phyloP scores from a whole-genome alignment of 306 rosid genomes.

The Styphnolobium japonicum region DNA sequence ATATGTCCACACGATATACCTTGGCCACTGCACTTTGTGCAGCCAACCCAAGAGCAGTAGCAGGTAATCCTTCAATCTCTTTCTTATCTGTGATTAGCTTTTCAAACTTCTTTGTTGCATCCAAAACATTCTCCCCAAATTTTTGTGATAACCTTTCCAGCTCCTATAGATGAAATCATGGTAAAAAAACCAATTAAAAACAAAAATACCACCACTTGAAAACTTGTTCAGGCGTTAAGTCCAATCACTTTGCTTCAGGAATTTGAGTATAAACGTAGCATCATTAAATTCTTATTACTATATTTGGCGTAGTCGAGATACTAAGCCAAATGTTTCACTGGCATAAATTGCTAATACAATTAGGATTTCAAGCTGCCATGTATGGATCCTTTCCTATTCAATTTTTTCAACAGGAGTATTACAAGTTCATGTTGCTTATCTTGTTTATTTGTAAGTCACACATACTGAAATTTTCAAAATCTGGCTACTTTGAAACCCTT shows the following conservation, averaged over 20 bases:
- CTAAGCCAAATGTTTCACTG: background rate
- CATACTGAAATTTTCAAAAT: background rate
- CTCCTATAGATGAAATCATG: slow-evolving; percentile 53
- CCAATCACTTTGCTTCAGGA: slow-evolving; percentile 13
- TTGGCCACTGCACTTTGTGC: slow-evolving; percentile 90
- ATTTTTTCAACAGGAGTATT: background rate
- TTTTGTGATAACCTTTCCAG: slow-evolving; percentile 74
- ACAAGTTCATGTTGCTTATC: slow-evolving; percentile 15
- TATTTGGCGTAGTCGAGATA: background rate
- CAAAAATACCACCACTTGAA: background rate
- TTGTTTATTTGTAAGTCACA: background rate
- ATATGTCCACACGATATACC: slow-evolving; percentile 41
- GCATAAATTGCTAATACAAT: background rate
- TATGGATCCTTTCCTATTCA: background rate
- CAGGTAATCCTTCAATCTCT: slow-evolving; percentile 85
- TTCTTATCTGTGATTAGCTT: slow-evolving; percentile 76
- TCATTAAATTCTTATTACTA: background rate
- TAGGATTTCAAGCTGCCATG: background rate
- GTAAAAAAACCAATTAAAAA: background rate
- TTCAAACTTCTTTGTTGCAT: slow-evolving; percentile 95
- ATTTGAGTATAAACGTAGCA: background rate
- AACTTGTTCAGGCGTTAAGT: background rate
- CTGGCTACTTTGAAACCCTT: background rate
- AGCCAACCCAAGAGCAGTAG: slow-evolving; percentile 95
- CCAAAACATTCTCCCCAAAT: slow-evolving; percentile 85